phyloP scores from a whole-genome alignment of 495 filamentous ascomycete species.

The Rhypophila decipiens region DNA sequence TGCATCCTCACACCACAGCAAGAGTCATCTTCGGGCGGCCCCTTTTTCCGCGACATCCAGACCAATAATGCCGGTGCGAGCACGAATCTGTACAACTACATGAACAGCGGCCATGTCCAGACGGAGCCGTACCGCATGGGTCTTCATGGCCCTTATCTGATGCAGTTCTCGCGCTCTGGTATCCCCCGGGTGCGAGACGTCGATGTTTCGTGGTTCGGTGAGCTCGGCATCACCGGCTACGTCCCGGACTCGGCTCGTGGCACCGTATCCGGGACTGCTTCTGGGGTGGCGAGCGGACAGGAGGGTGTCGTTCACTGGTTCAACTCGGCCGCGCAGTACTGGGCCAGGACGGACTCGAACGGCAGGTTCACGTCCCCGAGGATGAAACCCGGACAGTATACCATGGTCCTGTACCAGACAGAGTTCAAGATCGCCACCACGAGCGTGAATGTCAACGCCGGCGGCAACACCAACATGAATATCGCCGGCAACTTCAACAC shows the following conservation, averaged over 20 bases:
- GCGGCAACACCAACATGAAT: slow-evolving; percentile 43
- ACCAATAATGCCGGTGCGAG: slow-evolving; percentile 53
- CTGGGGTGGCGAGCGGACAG: slow-evolving; percentile 39
- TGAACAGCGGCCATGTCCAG: slow-evolving; percentile 60
- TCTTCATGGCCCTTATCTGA: slow-evolving; percentile 60
- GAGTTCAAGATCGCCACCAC: slow-evolving; percentile 52
- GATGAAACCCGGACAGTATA: slow-evolving; percentile 64
- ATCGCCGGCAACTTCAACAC: slow-evolving; percentile 43
- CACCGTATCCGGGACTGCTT: slow-evolving; percentile 54
- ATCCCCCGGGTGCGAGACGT: slow-evolving; percentile 40
- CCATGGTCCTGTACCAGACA: slow-evolving; percentile 60
- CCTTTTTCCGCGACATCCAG: slow-evolving; percentile 62
- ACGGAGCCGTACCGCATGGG: slow-evolving; percentile 57
- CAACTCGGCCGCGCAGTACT: slow-evolving; percentile 58
- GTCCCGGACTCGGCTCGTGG: slow-evolving; percentile 48
- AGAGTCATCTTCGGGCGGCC: slow-evolving; percentile 49
- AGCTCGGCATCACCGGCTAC: slow-evolving; percentile 52
- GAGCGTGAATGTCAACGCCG: slow-evolving; percentile 49
- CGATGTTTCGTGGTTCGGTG: slow-evolving; percentile 55
- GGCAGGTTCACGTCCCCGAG: slow-evolving; percentile 55
- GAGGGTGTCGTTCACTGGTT: slow-evolving; percentile 60
- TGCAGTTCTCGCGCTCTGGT: slow-evolving; percentile 54
- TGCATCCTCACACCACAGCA: slow-evolving; percentile 48
- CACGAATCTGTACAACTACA: slow-evolving; percentile 62
- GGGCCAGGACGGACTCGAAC: slow-evolving; percentile 47